These are phyloP conservation scores for Aspergillus indologenus DNA, from an alignment of 495 filamentous ascomycete species.

Conservation along the genomic window DNA sequence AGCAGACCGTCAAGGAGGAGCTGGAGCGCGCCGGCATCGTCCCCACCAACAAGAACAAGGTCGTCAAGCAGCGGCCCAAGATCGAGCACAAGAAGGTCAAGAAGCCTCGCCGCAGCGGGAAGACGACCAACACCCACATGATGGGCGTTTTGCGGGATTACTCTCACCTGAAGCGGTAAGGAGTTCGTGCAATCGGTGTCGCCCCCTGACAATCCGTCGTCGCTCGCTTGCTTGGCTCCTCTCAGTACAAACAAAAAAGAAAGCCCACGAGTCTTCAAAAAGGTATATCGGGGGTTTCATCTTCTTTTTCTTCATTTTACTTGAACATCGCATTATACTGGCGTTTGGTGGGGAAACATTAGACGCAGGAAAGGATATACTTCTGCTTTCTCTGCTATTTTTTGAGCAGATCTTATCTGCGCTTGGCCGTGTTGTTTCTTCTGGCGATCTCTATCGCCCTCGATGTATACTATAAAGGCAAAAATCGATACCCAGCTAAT, in stretches of 20 bases:
- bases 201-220: neutral
- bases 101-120: constrained; percentile 69
- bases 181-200: too few species aligned
- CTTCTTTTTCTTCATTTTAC: neutral
- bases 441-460: neutral
- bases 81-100: constrained; percentile 58
- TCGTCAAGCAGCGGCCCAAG: constrained; percentile 56
- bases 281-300: neutral
- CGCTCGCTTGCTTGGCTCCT: neutral
- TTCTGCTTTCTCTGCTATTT: neutral
- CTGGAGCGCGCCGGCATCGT: constrained; percentile 70
- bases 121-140: constrained; percentile 94
- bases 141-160: constrained; percentile 81
- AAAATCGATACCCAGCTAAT: constrained; percentile 6
- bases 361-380: neutral
- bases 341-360: neutral
- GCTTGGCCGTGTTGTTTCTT: neutral
- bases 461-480: constrained; percentile 2
- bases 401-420: neutral
- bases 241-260: too few species aligned
- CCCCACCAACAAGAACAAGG: constrained; percentile 71
- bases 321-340: neutral
- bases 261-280: too few species aligned
- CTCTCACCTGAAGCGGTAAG: constrained; percentile 55
- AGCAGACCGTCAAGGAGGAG: constrained; percentile 71